Evolutionary conservation across 1,284 basidiomycete species (phyloP), one percentile per base, ranked within the genome.

Genomic region (Apiotrichum veenhuisii): DNA sequence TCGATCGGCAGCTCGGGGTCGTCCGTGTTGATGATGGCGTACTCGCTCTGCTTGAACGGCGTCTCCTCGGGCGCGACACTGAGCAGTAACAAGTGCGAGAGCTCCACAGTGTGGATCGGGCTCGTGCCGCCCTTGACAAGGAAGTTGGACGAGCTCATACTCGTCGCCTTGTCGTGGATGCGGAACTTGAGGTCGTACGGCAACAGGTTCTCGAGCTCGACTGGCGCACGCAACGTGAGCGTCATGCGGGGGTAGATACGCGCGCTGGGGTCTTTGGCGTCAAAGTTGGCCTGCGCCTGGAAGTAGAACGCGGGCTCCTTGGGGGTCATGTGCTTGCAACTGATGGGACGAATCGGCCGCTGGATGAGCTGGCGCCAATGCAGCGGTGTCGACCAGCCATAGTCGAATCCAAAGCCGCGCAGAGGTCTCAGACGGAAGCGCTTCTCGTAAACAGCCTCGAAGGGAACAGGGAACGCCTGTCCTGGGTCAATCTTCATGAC

Each of bases 151-250:
- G 80, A 82, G 64, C 82, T 82, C 70, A 95, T 89, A 66, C 92
- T 87, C 2, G 88, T 88, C 62, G 97, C 86, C 79, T 95, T 97
- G 81, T 98, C 94, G 67, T 94, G 98, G 52, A 98, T 88, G 23
- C 92, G 85, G 78, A 97, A 99, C 70, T 94, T 89, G 55, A 99
- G 79, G 71, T 98, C 93, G 78, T 89, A 97, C 1, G 97, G 97
- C 44, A 99, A 79, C 25, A 98, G 78, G 70, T 99, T 99, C 79
- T 99, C 96, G 12, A 99, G 80, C 71, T 99, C 96, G 37, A 98
- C 83, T 0, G 96, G 96, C 11, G 96, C 92, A n/a, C 93, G 87
- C 52, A 99, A 83, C 54, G 85, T 86, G 41, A 99, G 80, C 48
- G 84, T 87, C 58, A 98, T 84, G 70, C 86, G 87, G 0, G 95